Conservation (phyloP, 202 grass and related monocot species). For the Panicum hallii region DNA sequence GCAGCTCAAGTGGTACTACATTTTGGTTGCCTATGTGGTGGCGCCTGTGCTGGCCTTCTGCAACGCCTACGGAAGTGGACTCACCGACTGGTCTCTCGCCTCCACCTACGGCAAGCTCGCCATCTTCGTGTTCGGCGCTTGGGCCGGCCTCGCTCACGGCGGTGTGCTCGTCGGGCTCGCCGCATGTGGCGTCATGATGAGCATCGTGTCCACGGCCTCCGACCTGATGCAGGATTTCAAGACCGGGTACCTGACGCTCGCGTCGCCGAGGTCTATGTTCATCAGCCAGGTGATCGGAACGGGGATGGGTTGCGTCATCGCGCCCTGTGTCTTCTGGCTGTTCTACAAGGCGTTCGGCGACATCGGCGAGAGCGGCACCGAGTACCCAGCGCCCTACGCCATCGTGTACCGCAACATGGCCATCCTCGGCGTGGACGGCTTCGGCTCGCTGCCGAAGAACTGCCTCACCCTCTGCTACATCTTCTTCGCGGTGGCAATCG, state of each 20-base stretch:
- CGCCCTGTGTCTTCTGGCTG: constrained; percentile 81
- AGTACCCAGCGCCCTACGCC: constrained; percentile 77
- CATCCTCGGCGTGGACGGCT: constrained; percentile 73
- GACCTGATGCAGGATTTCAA: constrained; percentile 99
- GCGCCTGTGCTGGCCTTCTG: constrained; percentile 82
- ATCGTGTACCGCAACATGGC: constrained; percentile 88
- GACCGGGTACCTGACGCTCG: constrained; percentile 87
- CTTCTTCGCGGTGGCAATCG: constrained; percentile 65
- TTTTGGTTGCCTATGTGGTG: constrained; percentile 66
- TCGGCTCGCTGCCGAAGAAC: constrained; percentile 67
- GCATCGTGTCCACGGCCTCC: constrained; percentile 73
- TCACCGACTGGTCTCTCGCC: constrained; percentile 90
- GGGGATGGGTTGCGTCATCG: constrained; percentile 80
- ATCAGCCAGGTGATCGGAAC: constrained; percentile 88
- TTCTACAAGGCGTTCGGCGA: constrained; percentile 84
- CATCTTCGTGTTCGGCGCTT: constrained; percentile 82
- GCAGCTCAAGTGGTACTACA: constrained; percentile 83
- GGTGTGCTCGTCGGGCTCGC: constrained; percentile 78
- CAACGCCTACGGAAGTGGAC: constrained; percentile 81
- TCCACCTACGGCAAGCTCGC: constrained; percentile 92
- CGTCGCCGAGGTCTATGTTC: constrained; percentile 89
- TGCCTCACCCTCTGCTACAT: constrained; percentile 83
- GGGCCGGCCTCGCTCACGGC: constrained; percentile 70
- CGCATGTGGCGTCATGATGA: constrained; percentile 93
- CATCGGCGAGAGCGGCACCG: constrained; percentile 60